Base-by-base conservation (phyloP, 2,329 filamentous ascomycete species). In the Fusarium brevicatenulatum region DNA sequence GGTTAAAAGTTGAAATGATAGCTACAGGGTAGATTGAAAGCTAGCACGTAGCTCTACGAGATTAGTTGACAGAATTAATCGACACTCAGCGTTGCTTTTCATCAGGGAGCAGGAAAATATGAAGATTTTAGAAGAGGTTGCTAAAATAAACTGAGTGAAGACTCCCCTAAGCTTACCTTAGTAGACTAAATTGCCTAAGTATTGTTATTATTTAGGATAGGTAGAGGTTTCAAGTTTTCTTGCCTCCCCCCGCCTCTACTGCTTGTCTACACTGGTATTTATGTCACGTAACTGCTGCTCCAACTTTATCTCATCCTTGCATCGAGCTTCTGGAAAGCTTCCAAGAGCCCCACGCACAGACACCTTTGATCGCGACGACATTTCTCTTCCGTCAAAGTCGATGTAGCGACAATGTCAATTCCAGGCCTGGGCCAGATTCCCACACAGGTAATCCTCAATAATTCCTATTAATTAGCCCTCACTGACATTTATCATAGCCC, bases 341-440 rank as follows among this genome's bases (percentile, higher is more conserved):
- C 76, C 65, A 75, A 46, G 58, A 43, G 75, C 72, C 74, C 74
- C 76, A 76, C 74, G 71, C 73, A 61, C 56, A 64, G 54, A 67
- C 63, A 63, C 66, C 63, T 72, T 61, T 56, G 49, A 49, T 68
- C 56, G 57, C 71, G 55, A 71, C 60, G 58, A 60, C 63, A 34
- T 37, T 54, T 59, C 53, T 50, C 44, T 60, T 67, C 37, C 42
- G 59, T 60, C 57, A 57, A 70, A 74, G 71, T 80, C 73, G 61
- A 82, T 82, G 81, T 81, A 81, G 78, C 66, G 66, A 74, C 56
- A 75, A 93, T 93, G 92, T 93, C 91, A 76, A 92, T 94, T 80
- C 92, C 92, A 75, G 92, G 92, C 77, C 83, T 94, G 81, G 92
- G 92, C 76, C 90, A 93, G 79, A 89, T 91, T 60, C 88, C 89